Evolutionary conservation across 164 flowering plant genomes (phyloP).

Genomic region (Vitis cinerea): DNA sequence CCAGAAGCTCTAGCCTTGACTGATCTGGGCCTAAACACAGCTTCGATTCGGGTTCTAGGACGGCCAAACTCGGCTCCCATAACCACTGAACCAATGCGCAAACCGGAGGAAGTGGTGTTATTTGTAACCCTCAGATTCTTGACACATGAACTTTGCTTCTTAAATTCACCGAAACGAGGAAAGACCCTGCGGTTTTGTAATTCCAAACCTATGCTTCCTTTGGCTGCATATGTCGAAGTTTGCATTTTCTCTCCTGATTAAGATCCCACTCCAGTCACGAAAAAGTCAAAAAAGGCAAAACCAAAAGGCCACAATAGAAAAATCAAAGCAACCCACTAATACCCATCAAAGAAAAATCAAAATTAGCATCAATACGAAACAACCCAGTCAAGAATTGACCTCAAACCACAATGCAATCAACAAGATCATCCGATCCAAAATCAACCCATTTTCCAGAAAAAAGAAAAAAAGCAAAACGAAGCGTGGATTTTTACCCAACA

Average conservation of each 20-base stretch:
- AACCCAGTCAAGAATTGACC: no score
- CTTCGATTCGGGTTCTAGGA: constrained; percentile 25
- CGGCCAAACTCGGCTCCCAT: constrained; percentile 51
- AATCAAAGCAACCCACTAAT: no score
- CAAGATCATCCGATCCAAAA: no score
- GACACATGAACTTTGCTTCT: constrained; percentile 18
- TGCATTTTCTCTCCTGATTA: constrained; percentile 51
- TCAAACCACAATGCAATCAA: no score
- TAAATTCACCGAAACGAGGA: constrained; percentile 18
- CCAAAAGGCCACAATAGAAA: neutral
- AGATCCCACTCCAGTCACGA: no score
- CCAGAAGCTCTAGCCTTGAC: constrained; percentile 68
- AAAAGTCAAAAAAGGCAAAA: neutral
- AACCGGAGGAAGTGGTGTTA: constrained; percentile 18
- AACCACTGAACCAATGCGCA: constrained; percentile 23
- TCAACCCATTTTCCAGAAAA: no score
- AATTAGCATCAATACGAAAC: no score
- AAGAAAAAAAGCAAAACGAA: no score
- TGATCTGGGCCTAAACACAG: constrained; percentile 42
- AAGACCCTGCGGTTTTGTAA: constrained; percentile 25
- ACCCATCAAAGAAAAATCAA: no score
- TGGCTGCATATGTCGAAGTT: constrained; percentile 36
- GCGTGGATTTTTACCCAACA: no score
- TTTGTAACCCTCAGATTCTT: constrained; percentile 21
- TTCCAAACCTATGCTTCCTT: constrained; percentile 37